Evolutionary conservation across 768 basidiomycete genomes (phyloP).

Genomic region (Amanita phalloides): DNA sequence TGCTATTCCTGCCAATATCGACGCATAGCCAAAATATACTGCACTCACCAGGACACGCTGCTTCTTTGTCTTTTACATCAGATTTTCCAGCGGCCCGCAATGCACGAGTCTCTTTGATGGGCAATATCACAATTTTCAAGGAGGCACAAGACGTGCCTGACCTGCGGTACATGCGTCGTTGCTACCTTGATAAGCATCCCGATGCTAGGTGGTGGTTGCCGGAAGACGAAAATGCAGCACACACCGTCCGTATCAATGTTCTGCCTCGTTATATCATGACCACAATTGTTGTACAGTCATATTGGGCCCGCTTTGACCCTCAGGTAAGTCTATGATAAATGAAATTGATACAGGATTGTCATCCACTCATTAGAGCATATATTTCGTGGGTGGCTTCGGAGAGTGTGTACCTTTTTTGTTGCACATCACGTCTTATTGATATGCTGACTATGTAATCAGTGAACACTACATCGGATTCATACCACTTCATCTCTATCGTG

Average conservation of each 20-base stretch:
- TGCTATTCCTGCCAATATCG: slow-evolving; percentile 45
- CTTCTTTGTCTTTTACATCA: slow-evolving; percentile 33
- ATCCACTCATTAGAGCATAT: slow-evolving; percentile 26
- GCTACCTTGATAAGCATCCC: slow-evolving; percentile 35
- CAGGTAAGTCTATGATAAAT: slow-evolving; percentile 22
- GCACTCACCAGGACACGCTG: slow-evolving; percentile 24
- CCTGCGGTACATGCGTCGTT: slow-evolving; percentile 21
- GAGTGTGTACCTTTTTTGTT: slow-evolving; percentile 18
- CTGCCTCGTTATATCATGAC: background rate
- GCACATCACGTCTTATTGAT: no score
- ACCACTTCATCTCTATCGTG: slow-evolving; percentile 32
- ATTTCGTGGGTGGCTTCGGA: slow-evolving; percentile 46
- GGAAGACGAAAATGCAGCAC: slow-evolving; percentile 30
- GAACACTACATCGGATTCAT: slow-evolving; percentile 43
- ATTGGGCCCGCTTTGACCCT: slow-evolving; percentile 47
- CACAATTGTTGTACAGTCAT: slow-evolving; percentile 21
- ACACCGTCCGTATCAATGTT: slow-evolving; percentile 21
- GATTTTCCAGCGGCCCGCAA: slow-evolving; percentile 29
- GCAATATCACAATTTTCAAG: slow-evolving; percentile 34
- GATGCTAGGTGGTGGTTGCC: slow-evolving; percentile 45
- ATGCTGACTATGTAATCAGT: slow-evolving; percentile 12
- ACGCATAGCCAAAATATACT: slow-evolving; percentile 41
- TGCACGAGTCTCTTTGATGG: slow-evolving; percentile 39
- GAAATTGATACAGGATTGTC: background rate
- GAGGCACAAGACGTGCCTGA: slow-evolving; percentile 20